Evolutionary conservation across 768 basidiomycete genomes (phyloP).

Genomic region (Crepidotus variabilis): DNA sequence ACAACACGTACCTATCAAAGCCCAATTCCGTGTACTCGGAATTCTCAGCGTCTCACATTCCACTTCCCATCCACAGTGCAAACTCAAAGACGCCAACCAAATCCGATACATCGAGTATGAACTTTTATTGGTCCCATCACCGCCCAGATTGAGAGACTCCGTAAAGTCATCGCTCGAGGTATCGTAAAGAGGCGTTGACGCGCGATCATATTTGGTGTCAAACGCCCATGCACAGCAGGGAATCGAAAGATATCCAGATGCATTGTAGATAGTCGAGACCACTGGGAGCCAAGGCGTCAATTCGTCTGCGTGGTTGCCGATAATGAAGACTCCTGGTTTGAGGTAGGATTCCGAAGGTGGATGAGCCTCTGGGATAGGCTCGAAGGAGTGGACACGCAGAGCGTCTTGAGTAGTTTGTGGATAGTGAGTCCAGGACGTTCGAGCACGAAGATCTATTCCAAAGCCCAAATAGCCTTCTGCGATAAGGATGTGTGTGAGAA

Average conservation of each 20-base stretch:
- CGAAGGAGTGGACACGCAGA: slow-evolving; percentile 67
- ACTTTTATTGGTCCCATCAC: slow-evolving; percentile 55
- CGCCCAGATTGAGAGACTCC: slow-evolving; percentile 54
- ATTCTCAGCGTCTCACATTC: slow-evolving; percentile 87
- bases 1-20: slow-evolving; percentile 64
- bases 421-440: slow-evolving; percentile 83
- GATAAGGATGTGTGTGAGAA: slow-evolving; percentile 83
- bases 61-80: slow-evolving; percentile 79
- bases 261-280: slow-evolving; percentile 56
- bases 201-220: slow-evolving; percentile 60
- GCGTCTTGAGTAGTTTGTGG: slow-evolving; percentile 54
- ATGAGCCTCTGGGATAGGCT: slow-evolving; percentile 41
- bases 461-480: slow-evolving; percentile 81
- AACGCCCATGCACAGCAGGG: slow-evolving; percentile 91
- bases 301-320: slow-evolving; percentile 96
- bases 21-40: slow-evolving; percentile 93
- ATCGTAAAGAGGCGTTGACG: slow-evolving; percentile 30
- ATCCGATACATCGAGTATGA: slow-evolving; percentile 83
- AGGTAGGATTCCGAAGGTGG: slow-evolving; percentile 22
- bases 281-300: slow-evolving; percentile 93
- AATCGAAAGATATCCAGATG: slow-evolving; percentile 74
- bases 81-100: slow-evolving; percentile 75
- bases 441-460: slow-evolving; percentile 84
- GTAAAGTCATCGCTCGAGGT: slow-evolving; percentile 21
- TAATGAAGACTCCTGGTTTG: slow-evolving; percentile 61